Percentiles rank a stretch among this genome's conserved stretches.
phyloP scores from a whole-genome alignment of 768 basidiomycete genomes.

The Leccinum uliginosum region DNA sequence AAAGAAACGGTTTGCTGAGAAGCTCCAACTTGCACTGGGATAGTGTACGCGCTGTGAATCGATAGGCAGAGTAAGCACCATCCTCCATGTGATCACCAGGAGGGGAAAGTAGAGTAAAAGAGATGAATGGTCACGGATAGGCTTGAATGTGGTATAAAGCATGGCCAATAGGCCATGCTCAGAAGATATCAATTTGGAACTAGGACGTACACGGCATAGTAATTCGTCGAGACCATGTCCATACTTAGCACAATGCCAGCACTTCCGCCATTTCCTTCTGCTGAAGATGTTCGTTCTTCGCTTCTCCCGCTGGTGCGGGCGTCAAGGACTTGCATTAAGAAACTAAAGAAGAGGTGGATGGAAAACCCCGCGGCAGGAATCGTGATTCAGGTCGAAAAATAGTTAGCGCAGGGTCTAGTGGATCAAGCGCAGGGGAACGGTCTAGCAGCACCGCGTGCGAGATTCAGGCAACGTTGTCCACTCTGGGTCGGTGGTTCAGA shows the following conservation, averaged over 20 bases:
- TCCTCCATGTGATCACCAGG: neutral
- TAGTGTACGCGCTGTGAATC: constrained; percentile 55
- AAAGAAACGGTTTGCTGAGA: constrained; percentile 49
- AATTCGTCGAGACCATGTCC: constrained; percentile 48
- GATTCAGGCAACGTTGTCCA: constrained; percentile 14
- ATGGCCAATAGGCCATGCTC: neutral
- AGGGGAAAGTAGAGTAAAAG: neutral
- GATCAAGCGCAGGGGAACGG: constrained; percentile 3
- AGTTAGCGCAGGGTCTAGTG: neutral
- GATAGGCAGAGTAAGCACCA: neutral
- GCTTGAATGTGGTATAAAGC: neutral
- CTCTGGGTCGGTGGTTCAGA: neutral
- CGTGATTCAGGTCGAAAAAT: neutral
- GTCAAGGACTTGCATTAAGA: constrained; percentile 13
- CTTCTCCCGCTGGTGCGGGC: constrained; percentile 4
- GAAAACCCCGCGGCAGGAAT: neutral
- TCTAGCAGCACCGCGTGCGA: constrained; percentile 15
- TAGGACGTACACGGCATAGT: constrained; percentile 50
- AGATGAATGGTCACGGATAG: neutral
- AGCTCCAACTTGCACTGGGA: constrained; percentile 53
- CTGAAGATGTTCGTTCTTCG: constrained; percentile 13
- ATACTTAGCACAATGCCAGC: constrained; percentile 58
- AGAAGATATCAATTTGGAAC: neutral
- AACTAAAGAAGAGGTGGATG: neutral
- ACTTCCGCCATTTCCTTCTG: constrained; percentile 43